These are phyloP conservation scores for Paradendryphiella salina DNA, from an alignment of 2,329 filamentous ascomycete genomes.

Conservation along the genomic window DNA sequence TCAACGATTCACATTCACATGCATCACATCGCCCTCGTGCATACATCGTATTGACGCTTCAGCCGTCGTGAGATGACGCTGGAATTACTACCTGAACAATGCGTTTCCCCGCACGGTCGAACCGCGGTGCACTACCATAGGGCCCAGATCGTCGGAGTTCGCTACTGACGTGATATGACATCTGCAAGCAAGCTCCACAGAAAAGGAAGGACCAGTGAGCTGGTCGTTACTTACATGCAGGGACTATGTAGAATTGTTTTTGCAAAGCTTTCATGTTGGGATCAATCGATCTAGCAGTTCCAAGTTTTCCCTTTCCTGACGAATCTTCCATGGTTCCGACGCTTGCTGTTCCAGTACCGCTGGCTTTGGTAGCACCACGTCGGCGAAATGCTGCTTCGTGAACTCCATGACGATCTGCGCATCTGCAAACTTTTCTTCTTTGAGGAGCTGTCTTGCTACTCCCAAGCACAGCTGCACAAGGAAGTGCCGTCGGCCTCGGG, in stretches of 20 bases:
- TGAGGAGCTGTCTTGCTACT: conserved; percentile 35
- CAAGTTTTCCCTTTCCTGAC: conserved; percentile 27
- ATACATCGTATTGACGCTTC: background rate
- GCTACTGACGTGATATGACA: background rate
- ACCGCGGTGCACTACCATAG: conserved; percentile 9
- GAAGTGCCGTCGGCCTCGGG: conserved; percentile 22
- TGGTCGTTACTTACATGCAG: background rate
- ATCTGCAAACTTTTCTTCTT: conserved; percentile 34
- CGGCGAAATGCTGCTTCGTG: conserved; percentile 36
- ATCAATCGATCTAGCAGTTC: conserved; percentile 33
- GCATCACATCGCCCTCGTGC: background rate
- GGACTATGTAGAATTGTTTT: background rate
- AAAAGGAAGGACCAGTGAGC: background rate
- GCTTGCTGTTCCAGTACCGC: conserved; percentile 3
- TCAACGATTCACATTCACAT: background rate
- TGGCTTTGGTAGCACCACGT: conserved; percentile 31
- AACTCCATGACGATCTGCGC: conserved; percentile 39
- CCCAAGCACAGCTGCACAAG: conserved; percentile 39
- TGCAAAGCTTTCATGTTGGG: conserved; percentile 17
- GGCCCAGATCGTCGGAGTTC: background rate
- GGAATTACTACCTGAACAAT: background rate
- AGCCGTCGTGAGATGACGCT: background rate
- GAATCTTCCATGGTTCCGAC: conserved; percentile 4
- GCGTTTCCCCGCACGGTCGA: conserved; percentile 7
- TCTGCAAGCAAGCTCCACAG: background rate